Percentiles rank a stretch among this genome's conserved stretches.
Evolutionary conservation across 2,329 filamentous ascomycete species (phyloP).

Genomic region (Hymenoscyphus linearis): DNA sequence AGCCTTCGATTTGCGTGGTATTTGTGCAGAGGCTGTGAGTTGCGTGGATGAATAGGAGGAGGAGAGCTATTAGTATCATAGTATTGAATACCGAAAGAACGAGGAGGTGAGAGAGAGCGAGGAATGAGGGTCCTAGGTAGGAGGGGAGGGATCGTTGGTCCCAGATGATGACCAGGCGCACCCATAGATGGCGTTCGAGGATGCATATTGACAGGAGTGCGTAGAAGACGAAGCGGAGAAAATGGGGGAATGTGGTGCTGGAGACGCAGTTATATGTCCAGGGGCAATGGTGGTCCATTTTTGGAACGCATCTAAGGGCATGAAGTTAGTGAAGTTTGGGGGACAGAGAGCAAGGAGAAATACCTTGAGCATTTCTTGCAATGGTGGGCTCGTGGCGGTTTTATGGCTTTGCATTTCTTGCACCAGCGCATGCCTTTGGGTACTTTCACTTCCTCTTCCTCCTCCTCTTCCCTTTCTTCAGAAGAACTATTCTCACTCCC

Average conservation of each 20-base stretch:
- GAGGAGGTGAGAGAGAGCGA: constrained; percentile 56
- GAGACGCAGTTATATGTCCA: constrained; percentile 84
- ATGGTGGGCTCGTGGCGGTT: constrained; percentile 75
- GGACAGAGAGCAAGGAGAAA: neutral
- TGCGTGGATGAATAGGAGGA: constrained; percentile 60
- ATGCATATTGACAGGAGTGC: constrained; percentile 55
- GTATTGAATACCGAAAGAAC: constrained; percentile 53
- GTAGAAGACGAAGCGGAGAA: constrained; percentile 71
- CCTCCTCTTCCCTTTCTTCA: neutral
- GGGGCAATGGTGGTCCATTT: constrained; percentile 84
- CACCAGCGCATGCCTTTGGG: constrained; percentile 55
- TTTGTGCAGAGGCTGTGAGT: constrained; percentile 59
- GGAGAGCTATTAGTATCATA: constrained; percentile 55
- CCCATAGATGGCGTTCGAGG: constrained; percentile 56
- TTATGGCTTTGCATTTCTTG: constrained; percentile 66
- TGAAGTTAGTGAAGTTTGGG: neutral
- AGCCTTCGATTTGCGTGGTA: constrained; percentile 75
- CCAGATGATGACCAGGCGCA: constrained; percentile 58
- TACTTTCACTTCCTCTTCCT: neutral
- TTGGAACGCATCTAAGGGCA: constrained; percentile 56
- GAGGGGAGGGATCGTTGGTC: constrained; percentile 59
- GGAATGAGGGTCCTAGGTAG: constrained; percentile 64
- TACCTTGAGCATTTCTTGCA: constrained; percentile 67
- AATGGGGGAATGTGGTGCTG: constrained; percentile 75
- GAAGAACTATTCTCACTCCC: constrained; percentile 7